Base-by-base conservation (phyloP, 441 rosid genomes). In the Pelargonium citronellum region DNA sequence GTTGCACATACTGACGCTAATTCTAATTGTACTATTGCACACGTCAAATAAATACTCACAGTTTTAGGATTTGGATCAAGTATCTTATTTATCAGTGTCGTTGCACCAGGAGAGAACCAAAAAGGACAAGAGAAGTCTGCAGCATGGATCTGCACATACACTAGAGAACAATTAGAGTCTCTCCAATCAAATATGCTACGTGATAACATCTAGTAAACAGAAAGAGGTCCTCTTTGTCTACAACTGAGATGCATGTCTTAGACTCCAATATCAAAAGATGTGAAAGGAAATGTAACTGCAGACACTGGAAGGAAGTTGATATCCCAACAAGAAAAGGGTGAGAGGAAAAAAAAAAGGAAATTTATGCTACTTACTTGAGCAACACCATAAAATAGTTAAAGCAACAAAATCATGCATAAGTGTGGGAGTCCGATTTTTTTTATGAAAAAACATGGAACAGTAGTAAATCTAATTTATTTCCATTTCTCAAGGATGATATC, bases 1-100 rank as follows among this genome's bases (percentile, higher is more conserved):
- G 0, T 19, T 46, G 20, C 6, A n/a, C 5, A 70, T 6, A 39
- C 7, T 15, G 9, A 13, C 24, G 8, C 63, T 58, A 9, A 70
- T 58, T 24, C 22, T 7, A 51, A 15, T 37, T 1, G 47, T 51
- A 2, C 67, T 47, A 8, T 46, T 46, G 17, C 65, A 39, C 46
- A 24, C 15, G 43, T 34, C 7, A 69, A 41, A 63, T n/a, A 67
- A 69, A 68, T 74, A 84, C 99, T 89, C 81, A 95, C 99, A 64
- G 87, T 87, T 81, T 78, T 82, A 15, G 96, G 94, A 75, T 91
- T 87, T 69, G 90, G 92, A 77, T 85, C 88, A 73, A 95, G 95
- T 70, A 91, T 86, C 74, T 73, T 87, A 69, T 82, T 87, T 71
- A 95, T 84, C 75, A 95, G 79, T 34, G 88, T 79, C 77, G 79